Evolutionary conservation across 1,139 yeast species (phyloP), one percentile per base, ranked within the genome.

Genomic region (Yamadazyma kanchanaburiensis): DNA sequence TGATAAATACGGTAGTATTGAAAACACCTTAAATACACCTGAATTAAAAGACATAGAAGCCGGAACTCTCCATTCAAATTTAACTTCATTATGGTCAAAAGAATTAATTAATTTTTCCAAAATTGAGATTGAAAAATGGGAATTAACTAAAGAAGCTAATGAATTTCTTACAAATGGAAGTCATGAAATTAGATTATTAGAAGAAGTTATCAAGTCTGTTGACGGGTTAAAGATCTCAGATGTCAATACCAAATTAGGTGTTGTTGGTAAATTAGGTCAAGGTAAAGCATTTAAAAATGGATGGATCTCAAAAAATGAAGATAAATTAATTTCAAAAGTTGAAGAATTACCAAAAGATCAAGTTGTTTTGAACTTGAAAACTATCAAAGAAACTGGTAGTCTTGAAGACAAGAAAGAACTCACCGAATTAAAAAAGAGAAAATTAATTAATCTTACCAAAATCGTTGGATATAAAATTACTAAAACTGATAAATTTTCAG

Each of bases 241-340:
- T 36, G 94, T 91, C 35, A 76, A 77, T 44, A 58, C 77, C 36
- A 76, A 81, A 42, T 69, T 89, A 59, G 96, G 97, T 30, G 64
- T 79, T 29, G 75, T 78, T 40, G 97, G 96, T 37, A 80, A 82
- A 48, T 74, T 89, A 41, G 99, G 98, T 38, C 98, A 91, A 64
- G 95, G 95, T 48, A 82, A 89, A 51, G 98, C 97, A n/a, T 91
- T 91, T 74, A 91, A 88, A 63, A 89, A 89, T 58, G 95, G 95
- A 29, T 91, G 99, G 99, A 80, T 91, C 49, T 65, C 76, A 44
- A 91, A 91, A 58, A 84, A 82, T 41, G 95, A 94, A 32, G 95
- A 85, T 46, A 77, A 70, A 51, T 71, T 91, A 45, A 74, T 85
- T 29, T 64, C 87, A 15, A 77, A 71, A 57, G 69, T 72, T 8